A percentile compares a stretch with the other conserved stretches of the same genome.
phyloP scores from a whole-genome alignment of 2,329 filamentous ascomycete genomes.

The Phialemoniopsis sp. region DNA sequence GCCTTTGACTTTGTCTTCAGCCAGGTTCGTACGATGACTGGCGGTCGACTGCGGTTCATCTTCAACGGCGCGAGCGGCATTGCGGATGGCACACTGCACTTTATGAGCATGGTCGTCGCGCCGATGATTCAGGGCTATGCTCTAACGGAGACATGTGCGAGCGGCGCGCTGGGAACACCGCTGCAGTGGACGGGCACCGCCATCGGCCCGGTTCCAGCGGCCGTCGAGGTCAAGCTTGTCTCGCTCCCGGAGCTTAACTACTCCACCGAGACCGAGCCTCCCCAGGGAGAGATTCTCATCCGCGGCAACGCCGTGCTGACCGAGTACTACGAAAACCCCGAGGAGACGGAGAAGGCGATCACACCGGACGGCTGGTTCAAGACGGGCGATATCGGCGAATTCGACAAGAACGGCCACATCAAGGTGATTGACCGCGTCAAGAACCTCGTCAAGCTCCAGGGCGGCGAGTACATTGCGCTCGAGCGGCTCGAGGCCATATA shows the following conservation, averaged over 20 bases:
- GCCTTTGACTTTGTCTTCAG: slow-evolving; percentile 76
- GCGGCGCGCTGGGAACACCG: slow-evolving; percentile 78
- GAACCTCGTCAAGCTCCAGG: slow-evolving; percentile 93
- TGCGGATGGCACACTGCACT: slow-evolving; percentile 79
- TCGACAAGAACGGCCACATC: slow-evolving; percentile 74
- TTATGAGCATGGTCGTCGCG: slow-evolving; percentile 87
- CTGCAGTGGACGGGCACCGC: slow-evolving; percentile 75
- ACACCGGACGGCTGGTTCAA: slow-evolving; percentile 93
- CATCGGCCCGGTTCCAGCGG: slow-evolving; percentile 74
- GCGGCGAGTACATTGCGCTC: slow-evolving; percentile 94
- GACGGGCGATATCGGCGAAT: slow-evolving; percentile 93
- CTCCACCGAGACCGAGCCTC: slow-evolving; percentile 65
- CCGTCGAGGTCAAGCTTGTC: slow-evolving; percentile 86
- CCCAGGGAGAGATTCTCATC: slow-evolving; percentile 91
- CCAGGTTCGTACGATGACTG: slow-evolving; percentile 86
- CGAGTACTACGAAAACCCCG: slow-evolving; percentile 80
- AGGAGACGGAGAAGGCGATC: slow-evolving; percentile 76
- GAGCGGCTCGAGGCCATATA: slow-evolving; percentile 95
- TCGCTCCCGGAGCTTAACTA: slow-evolving; percentile 89
- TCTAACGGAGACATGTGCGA: slow-evolving; percentile 86
- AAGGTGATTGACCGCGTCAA: slow-evolving; percentile 94
- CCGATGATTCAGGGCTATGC: slow-evolving; percentile 96
- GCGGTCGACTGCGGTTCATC: slow-evolving; percentile 81
- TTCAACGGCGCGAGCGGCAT: slow-evolving; percentile 94
- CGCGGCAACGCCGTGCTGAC: slow-evolving; percentile 71